Percentiles rank a stretch among this genome's conserved stretches.
Conservation (phyloP, 2,329 filamentous ascomycete species). For the Fusarium sp. region DNA sequence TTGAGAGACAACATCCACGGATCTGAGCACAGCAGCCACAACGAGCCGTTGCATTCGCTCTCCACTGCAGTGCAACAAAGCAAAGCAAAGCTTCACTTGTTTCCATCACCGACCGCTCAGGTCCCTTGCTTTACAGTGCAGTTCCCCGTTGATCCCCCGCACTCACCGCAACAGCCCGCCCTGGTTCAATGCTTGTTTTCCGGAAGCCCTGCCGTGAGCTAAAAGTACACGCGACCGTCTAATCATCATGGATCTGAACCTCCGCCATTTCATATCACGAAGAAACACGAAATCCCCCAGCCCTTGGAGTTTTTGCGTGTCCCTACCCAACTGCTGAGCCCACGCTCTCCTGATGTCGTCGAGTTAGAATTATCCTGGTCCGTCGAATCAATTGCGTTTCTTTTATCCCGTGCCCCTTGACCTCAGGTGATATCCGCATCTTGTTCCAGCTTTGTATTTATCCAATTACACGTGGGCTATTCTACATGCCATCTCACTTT, state of each 20-base stretch:
- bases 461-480: slow-evolving; percentile 15
- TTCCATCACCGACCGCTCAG: not conserved
- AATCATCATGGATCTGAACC: slow-evolving; percentile 6
- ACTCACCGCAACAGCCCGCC: slow-evolving; percentile 37
- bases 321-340: not conserved
- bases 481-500: slow-evolving; percentile 19
- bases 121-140: not conserved
- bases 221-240: slow-evolving; percentile 17
- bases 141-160: slow-evolving; percentile 31
- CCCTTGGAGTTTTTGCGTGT: not conserved
- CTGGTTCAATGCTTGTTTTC: slow-evolving; percentile 23
- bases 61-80: slow-evolving; percentile 15
- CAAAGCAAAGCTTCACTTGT: not conserved
- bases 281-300: slow-evolving; percentile 10
- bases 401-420: slow-evolving; percentile 12
- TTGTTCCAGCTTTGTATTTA: not conserved
- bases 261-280: slow-evolving; percentile 26
- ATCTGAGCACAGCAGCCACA: slow-evolving; percentile 27
- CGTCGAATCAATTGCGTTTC: slow-evolving; percentile 26
- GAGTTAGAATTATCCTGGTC: not conserved
- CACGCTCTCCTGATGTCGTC: slow-evolving; percentile 23
- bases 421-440: slow-evolving; percentile 29
- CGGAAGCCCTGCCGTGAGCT: slow-evolving; percentile 18
- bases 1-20: slow-evolving; percentile 16
- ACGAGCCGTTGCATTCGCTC: slow-evolving; percentile 24